Percentiles rank a stretch among this genome's conserved stretches.
Evolutionary conservation across 129 eudicot species (phyloP).

Genomic region (Lactuca saligna): DNA sequence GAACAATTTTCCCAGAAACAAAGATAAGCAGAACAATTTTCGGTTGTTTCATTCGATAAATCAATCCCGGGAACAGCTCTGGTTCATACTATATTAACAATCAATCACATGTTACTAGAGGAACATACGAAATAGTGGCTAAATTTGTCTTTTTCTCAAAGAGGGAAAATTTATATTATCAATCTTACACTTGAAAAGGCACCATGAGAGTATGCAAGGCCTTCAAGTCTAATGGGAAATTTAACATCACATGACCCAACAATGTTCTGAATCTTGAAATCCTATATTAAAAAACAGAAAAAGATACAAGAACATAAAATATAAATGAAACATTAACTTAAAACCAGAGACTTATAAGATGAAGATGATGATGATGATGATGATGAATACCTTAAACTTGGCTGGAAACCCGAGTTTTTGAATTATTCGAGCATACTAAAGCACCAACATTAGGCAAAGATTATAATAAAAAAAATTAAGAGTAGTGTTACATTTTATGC

Average conservation of each 20-base stretch:
- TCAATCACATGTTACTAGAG: background rate
- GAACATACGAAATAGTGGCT: background rate
- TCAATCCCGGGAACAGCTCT: constrained; percentile 86
- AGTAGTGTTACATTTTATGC: background rate
- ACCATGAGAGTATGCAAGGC: constrained; percentile 76
- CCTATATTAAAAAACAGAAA: constrained; percentile 37
- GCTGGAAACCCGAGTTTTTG: constrained; percentile 92
- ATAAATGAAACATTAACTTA: background rate
- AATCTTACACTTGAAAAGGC: constrained; percentile 84
- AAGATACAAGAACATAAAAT: background rate
- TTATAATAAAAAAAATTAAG: background rate
- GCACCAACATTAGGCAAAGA: constrained; percentile 14
- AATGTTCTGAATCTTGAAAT: constrained; percentile 90
- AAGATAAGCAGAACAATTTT: constrained; percentile 89
- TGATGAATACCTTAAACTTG: constrained; percentile 70
- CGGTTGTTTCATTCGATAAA: constrained; percentile 93
- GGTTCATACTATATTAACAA: constrained; percentile 70
- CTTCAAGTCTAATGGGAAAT: constrained; percentile 90
- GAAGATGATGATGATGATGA: background rate
- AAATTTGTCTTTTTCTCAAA: no score
- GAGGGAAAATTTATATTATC: no score
- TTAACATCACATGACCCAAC: constrained; percentile 96
- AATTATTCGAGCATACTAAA: constrained; percentile 86
- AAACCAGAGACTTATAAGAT: background rate
- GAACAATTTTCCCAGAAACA: constrained; percentile 87